Base-by-base conservation (phyloP, 2,329 filamentous ascomycete species). In the Trichoderma koningii region DNA sequence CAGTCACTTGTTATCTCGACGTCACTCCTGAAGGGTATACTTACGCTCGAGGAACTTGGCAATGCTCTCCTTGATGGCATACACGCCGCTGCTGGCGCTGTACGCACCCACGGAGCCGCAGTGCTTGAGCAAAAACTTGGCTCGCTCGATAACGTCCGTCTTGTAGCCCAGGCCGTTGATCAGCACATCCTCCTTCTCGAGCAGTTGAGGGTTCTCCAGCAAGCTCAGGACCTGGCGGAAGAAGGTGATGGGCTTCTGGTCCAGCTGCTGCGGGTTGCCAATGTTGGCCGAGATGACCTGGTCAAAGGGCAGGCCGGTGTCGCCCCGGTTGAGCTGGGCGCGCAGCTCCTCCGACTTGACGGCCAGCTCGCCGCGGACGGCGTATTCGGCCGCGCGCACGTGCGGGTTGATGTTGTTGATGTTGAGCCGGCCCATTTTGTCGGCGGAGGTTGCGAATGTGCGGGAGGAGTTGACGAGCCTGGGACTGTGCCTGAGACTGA, bases 161-260 rank as follows among this genome's bases (percentile, higher is more conserved):
- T 97, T 90, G 83, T 98, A 99, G 69, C 90, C 93, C 70, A 98
- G 85, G 51, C 82, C 78, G 64, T 88, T 85, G 74, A 88, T 80
- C 68, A 98, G 81, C n/a, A 90, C 88, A 69, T 94, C 86, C 76
- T 92, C 87, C 72, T 96, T 89, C 74, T 97, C 85, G 66, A 99
- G 83, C 41, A 99, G 83, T 65, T 83, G 77, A 0, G 95, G 95
- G 82, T 98, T 93, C 83, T 99, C 95, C 66, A 98, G 80, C 68
- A 99, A 78, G 79, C 92, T 96, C 73, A 95, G 85, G 30, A 99
- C 95, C 81, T 99, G 94, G 71, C 95, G 89, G 87, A 99, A 97
- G 84, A 97, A 99, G 71, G 95, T 99, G 73, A 99, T 94, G 73
- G 95, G 95, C 84, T 98, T 96, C 85, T 99, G 95, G 80, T 97